Percentiles rank a stretch among this genome's conserved stretches.
Conservation (phyloP, 2,329 filamentous ascomycete species). For the Thielaviopsis punctulata region DNA sequence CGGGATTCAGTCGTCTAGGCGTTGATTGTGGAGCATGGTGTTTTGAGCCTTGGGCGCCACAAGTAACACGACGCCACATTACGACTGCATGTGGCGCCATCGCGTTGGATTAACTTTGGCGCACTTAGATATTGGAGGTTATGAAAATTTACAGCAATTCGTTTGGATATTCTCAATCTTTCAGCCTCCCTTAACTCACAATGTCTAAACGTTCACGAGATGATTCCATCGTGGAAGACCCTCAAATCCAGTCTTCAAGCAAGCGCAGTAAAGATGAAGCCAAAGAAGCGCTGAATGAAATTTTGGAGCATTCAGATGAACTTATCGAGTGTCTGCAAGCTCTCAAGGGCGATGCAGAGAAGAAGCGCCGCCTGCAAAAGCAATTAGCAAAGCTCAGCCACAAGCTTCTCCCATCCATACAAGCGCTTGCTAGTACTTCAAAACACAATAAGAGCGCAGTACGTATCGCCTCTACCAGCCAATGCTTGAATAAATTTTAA, state of each 20-base stretch:
- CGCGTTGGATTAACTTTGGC: constrained; percentile 3
- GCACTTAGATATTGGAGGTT: neutral
- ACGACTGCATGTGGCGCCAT: constrained; percentile 7
- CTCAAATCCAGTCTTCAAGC: neutral
- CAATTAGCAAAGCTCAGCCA: constrained; percentile 14
- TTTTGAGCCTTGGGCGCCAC: constrained; percentile 7
- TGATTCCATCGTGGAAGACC: neutral
- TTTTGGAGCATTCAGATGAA: constrained; percentile 22
- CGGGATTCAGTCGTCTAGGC: constrained; percentile 3
- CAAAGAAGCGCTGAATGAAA: constrained; percentile 14
- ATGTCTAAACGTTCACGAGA: constrained; percentile 12
- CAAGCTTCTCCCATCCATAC: constrained; percentile 18
- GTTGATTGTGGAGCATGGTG: constrained; percentile 11
- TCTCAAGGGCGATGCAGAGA: constrained; percentile 16
- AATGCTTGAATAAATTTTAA: neutral
- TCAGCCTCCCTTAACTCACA: neutral
- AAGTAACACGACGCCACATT: neutral
- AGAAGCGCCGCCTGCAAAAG: constrained; percentile 14
- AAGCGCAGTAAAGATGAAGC: neutral
- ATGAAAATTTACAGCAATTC: constrained; percentile 1
- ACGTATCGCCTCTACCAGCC: neutral
- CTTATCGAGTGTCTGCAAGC: constrained; percentile 23
- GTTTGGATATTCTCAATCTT: neutral
- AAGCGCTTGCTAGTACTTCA: constrained; percentile 11
- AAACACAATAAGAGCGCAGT: constrained; percentile 2